phyloP scores from a whole-genome alignment of 192 early-diverging fungal species.

The Thamnidium elegans region DNA sequence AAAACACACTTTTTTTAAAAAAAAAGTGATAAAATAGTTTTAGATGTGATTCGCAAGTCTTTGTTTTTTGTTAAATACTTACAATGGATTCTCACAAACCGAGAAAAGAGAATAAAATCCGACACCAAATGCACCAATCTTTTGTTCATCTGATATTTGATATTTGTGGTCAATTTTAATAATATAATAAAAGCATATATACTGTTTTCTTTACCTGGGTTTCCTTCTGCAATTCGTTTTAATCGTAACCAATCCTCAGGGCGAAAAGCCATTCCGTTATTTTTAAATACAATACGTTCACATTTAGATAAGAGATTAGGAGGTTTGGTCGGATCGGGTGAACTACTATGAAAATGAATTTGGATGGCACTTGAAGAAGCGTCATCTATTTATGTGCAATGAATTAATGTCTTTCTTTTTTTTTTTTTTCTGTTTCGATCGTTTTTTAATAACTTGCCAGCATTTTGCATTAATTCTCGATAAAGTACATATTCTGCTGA shows the following conservation, averaged over 20 bases:
- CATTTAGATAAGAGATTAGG: slow-evolving; percentile 45
- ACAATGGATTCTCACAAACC: slow-evolving; percentile 87
- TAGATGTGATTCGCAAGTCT: too few species aligned
- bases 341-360: slow-evolving; percentile 52
- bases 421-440: too few species aligned
- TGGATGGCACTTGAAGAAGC: slow-evolving; percentile 58
- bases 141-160: slow-evolving; percentile 41
- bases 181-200: background rate
- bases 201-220: slow-evolving; percentile 65
- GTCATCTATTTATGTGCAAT: slow-evolving; percentile 58
- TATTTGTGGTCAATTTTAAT: background rate
- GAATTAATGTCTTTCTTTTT: slow-evolving; percentile 23
- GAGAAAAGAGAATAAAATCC: slow-evolving; percentile 88
- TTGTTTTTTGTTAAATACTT: slow-evolving; percentile 23
- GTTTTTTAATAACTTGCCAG: slow-evolving; percentile 32
- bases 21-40: background rate
- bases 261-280: slow-evolving; percentile 80
- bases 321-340: slow-evolving; percentile 26
- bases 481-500: slow-evolving; percentile 84
- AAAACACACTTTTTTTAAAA: slow-evolving; percentile 59
- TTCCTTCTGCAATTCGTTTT: slow-evolving; percentile 87
- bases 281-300: slow-evolving; percentile 62
- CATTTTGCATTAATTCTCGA: slow-evolving; percentile 73
- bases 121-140: slow-evolving; percentile 80
- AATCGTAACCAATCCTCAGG: slow-evolving; percentile 81